A percentile compares a stretch with the other conserved stretches of the same genome.
Conservation (phyloP, 1,139 yeast genomes). For the Taphrina betulina region DNA sequence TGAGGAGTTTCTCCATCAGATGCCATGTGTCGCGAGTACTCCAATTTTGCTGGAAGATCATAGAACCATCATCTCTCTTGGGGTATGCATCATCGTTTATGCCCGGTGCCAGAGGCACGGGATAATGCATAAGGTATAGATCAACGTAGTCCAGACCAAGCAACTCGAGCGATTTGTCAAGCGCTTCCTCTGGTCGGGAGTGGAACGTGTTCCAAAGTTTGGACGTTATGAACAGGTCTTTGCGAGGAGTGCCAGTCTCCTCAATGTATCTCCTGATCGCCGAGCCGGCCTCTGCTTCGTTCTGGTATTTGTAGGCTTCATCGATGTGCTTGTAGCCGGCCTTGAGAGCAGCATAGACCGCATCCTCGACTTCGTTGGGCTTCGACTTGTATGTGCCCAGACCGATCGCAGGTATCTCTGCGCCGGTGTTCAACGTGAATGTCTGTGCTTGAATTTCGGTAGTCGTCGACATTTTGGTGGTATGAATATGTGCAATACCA, state of each 20-base stretch:
- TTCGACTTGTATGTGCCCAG: conserved; percentile 75
- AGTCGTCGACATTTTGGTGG: too few relatives aligned
- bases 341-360: conserved; percentile 62
- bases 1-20: conserved; percentile 59
- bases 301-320: conserved; percentile 37
- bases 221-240: conserved; percentile 72
- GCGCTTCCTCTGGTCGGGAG: conserved; percentile 57
- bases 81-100: conserved; percentile 50
- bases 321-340: conserved; percentile 71
- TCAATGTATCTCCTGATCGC: conserved; percentile 48
- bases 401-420: conserved; percentile 65
- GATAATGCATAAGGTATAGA: conserved; percentile 86
- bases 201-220: conserved; percentile 74
- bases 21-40: conserved; percentile 66
- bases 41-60: conserved; percentile 8
- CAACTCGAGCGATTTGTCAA: conserved; percentile 62
- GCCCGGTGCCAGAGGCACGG: conserved; percentile 54
- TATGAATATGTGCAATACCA: too few relatives aligned
- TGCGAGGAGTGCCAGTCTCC: conserved; percentile 68
- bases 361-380: conserved; percentile 56
- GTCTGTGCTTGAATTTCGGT: too few relatives aligned
- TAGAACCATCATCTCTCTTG: conserved; percentile 47
- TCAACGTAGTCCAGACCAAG: conserved; percentile 79
- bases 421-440: conserved; percentile 59
- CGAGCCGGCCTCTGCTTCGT: conserved; percentile 54